Percentiles rank a stretch among this genome's conserved stretches.
phyloP scores from a whole-genome alignment of 129 eudicot genomes.

The Arctium lappa region DNA sequence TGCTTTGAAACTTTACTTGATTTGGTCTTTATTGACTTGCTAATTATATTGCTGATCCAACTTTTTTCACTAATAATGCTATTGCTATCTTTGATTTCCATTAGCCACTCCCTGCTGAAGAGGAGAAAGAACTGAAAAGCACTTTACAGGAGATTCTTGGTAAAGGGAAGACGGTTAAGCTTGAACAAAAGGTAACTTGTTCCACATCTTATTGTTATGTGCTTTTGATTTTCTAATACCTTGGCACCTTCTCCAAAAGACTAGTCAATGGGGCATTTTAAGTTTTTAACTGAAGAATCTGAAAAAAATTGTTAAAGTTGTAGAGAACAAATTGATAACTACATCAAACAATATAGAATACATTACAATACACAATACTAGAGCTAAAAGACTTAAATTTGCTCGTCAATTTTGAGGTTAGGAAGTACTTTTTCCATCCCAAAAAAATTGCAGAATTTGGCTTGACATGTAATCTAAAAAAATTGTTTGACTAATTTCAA shows the following conservation, averaged over 20 bases:
- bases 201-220: neutral
- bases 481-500: no score
- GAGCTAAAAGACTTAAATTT: neutral
- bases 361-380: neutral
- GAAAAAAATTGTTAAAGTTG: neutral
- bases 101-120: slow-evolving; percentile 80
- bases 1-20: neutral
- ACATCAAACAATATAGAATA: neutral
- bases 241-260: neutral
- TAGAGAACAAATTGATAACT: neutral
- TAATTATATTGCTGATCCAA: neutral
- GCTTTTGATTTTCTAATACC: neutral
- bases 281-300: neutral
- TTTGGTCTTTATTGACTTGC: neutral
- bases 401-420: no score
- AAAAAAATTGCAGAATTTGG: neutral
- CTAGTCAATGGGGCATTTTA: neutral
- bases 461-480: neutral
- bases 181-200: slow-evolving; percentile 78
- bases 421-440: neutral
- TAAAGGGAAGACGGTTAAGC: slow-evolving; percentile 70
- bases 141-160: slow-evolving; percentile 74
- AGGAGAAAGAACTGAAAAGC: slow-evolving; percentile 86
- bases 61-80: neutral
- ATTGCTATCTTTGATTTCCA: neutral